A percentile compares a stretch with the other conserved stretches of the same genome.
phyloP scores from a whole-genome alignment of 1,284 basidiomycete genomes.

The Cryptococcus wingfieldii region DNA sequence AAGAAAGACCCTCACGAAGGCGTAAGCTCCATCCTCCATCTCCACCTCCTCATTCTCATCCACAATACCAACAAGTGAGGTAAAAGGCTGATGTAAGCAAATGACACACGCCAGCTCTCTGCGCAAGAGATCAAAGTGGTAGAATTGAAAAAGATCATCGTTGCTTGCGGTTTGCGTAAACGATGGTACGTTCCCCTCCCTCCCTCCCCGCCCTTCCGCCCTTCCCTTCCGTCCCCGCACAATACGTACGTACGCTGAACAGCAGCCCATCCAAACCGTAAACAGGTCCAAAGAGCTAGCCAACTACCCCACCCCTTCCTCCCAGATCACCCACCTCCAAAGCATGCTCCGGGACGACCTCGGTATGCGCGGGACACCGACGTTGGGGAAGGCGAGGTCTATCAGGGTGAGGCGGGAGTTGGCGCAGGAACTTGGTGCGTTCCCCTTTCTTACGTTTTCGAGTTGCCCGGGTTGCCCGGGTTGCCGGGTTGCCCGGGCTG shows the following conservation, averaged over 20 bases:
- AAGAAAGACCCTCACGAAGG: not conserved
- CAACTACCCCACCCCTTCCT: conserved; percentile 56
- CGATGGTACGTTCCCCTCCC: conserved; percentile 58
- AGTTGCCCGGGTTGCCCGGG: too few species aligned
- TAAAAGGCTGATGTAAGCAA: too few species aligned
- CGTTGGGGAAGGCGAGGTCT: conserved; percentile 68
- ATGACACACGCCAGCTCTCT: conserved; percentile 19
- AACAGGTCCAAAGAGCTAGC: conserved; percentile 62
- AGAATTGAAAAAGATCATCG: conserved; percentile 54
- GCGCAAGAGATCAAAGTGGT: conserved; percentile 38
- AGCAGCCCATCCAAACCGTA: not conserved
- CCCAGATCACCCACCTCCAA: conserved; percentile 65
- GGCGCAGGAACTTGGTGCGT: conserved; percentile 67
- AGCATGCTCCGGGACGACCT: conserved; percentile 60
- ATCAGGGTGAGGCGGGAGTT: conserved; percentile 69
- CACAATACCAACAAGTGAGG: too few species aligned
- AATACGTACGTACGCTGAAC: too few species aligned
- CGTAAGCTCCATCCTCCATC: not conserved
- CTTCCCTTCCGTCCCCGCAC: not conserved
- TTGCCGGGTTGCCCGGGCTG: too few species aligned
- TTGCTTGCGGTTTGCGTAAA: conserved; percentile 75
- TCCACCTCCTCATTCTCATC: not conserved
- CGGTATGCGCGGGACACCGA: conserved; percentile 74
- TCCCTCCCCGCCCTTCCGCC: not conserved
- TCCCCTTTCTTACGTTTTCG: not conserved